These are phyloP conservation scores for Exserohilum rostratum DNA, from an alignment of 2,329 filamentous ascomycete genomes.

Conservation along the genomic window DNA sequence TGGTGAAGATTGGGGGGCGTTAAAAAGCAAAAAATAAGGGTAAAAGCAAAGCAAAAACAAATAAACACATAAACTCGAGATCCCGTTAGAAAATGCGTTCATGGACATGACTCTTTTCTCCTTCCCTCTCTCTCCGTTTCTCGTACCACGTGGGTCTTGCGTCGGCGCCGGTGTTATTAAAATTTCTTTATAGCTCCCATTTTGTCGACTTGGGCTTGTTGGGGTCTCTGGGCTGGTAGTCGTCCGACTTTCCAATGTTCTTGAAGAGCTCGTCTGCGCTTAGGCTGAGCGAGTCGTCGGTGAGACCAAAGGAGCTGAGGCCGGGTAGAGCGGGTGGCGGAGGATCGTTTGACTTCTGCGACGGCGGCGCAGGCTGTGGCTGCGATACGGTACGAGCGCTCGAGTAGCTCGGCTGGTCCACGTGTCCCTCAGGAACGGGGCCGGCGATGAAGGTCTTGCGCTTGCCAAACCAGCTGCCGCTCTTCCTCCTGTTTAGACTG, in stretches of 20 bases:
- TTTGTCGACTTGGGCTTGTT: constrained; percentile 22
- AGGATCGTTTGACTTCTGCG: constrained; percentile 39
- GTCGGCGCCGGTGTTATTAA: background rate
- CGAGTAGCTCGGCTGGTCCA: constrained; percentile 26
- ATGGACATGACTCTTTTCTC: constrained; percentile 21
- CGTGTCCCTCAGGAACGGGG: constrained; percentile 41
- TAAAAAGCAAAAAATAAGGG: constrained; percentile 35
- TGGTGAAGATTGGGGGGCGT: background rate
- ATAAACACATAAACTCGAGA: background rate
- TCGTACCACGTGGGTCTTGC: background rate
- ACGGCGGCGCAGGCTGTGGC: constrained; percentile 15
- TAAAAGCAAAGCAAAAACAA: background rate
- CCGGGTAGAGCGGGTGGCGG: constrained; percentile 50
- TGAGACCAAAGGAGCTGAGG: constrained; percentile 45
- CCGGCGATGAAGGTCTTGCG: constrained; percentile 45
- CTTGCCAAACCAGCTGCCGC: constrained; percentile 50
- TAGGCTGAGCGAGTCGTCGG: constrained; percentile 41
- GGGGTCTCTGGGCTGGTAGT: background rate
- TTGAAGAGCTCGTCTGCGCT: constrained; percentile 51
- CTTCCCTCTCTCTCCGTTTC: background rate
- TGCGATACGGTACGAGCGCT: constrained; percentile 31
- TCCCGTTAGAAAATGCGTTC: constrained; percentile 35
- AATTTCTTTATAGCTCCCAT: constrained; percentile 17
- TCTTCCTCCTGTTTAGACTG: constrained; percentile 46
- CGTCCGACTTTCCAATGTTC: constrained; percentile 36